Evolutionary conservation across 805 yeast genomes (phyloP).

Genomic region (Pichia eremophila): DNA sequence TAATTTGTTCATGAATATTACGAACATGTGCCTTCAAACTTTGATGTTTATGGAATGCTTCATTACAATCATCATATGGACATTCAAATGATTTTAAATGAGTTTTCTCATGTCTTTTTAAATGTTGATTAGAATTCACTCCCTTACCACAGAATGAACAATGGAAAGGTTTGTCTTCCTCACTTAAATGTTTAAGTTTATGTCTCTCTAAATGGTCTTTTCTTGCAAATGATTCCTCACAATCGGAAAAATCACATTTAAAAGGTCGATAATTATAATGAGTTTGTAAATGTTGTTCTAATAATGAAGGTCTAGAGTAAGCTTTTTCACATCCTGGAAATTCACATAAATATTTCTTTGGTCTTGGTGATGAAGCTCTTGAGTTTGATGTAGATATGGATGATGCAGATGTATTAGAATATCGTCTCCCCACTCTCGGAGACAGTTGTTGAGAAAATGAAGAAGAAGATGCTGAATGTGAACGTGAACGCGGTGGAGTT

Average conservation of each 20-base stretch:
- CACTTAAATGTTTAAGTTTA: slow-evolving; percentile 45
- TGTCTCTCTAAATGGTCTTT: slow-evolving; percentile 80
- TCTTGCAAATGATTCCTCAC: slow-evolving; percentile 59
- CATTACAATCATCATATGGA: slow-evolving; percentile 50
- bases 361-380: slow-evolving; percentile 36
- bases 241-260: slow-evolving; percentile 43
- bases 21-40: slow-evolving; percentile 64
- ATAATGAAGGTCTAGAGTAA: slow-evolving; percentile 70
- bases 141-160: slow-evolving; percentile 79
- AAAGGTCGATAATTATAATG: slow-evolving; percentile 80
- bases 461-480: not conserved
- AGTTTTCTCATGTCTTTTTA: slow-evolving; percentile 72
- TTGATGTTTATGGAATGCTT: slow-evolving; percentile 65
- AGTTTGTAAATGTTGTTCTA: slow-evolving; percentile 72
- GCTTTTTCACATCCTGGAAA: slow-evolving; percentile 62
- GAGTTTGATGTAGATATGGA: slow-evolving; percentile 12
- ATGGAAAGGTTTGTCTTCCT: slow-evolving; percentile 53
- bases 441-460: not conserved
- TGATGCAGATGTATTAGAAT: not conserved
- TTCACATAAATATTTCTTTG: slow-evolving; percentile 56
- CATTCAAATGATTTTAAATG: slow-evolving; percentile 66
- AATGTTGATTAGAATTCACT: slow-evolving; percentile 69
- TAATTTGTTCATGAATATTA: slow-evolving; percentile 45
- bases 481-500: slow-evolving; percentile 1
- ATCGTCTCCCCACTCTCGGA: slow-evolving; percentile 3